Conservation (phyloP, 345 rosid genomes). For the Eucalyptus tenuipes region DNA sequence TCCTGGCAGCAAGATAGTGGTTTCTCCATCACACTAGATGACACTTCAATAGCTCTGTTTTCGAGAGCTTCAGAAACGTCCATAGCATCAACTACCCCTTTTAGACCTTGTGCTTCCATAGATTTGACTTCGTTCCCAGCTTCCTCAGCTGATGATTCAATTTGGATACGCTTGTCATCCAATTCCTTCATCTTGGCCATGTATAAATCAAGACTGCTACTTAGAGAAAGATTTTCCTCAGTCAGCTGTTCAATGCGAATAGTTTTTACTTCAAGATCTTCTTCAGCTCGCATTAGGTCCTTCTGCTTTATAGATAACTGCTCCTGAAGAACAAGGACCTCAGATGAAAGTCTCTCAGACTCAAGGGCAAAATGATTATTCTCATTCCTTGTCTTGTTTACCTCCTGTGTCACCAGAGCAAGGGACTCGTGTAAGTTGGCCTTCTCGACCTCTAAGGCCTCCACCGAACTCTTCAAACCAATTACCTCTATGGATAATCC, state of each 20-base stretch:
- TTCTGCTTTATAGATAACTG: conserved; percentile 26
- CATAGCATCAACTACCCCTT: conserved; percentile 1
- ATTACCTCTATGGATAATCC: conserved; percentile 25
- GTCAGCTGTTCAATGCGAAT: conserved; percentile 29
- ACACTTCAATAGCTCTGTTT: conserved; percentile 6
- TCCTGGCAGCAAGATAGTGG: background rate
- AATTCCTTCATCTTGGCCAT: conserved; percentile 24
- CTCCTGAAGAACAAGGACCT: conserved; percentile 41
- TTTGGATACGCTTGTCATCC: conserved; percentile 7
- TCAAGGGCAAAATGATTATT: conserved; percentile 28
- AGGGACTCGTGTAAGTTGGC: conserved; percentile 28
- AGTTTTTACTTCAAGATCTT: conserved; percentile 27
- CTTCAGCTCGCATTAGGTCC: conserved; percentile 21
- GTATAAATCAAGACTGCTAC: conserved; percentile 21
- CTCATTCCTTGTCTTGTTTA: conserved; percentile 47
- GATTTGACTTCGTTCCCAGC: conserved; percentile 7
- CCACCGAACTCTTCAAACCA: conserved; percentile 31
- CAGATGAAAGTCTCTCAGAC: conserved; percentile 42
- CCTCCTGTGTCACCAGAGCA: conserved; percentile 24
- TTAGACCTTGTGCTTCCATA: background rate
- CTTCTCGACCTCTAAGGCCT: conserved; percentile 36
- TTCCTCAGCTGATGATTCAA: conserved; percentile 5
- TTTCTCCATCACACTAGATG: background rate
- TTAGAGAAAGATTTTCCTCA: conserved; percentile 34
- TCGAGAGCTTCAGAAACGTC: background rate